Conservation (phyloP, 2,329 filamentous ascomycete species). For the Colletotrichum tofieldiae region DNA sequence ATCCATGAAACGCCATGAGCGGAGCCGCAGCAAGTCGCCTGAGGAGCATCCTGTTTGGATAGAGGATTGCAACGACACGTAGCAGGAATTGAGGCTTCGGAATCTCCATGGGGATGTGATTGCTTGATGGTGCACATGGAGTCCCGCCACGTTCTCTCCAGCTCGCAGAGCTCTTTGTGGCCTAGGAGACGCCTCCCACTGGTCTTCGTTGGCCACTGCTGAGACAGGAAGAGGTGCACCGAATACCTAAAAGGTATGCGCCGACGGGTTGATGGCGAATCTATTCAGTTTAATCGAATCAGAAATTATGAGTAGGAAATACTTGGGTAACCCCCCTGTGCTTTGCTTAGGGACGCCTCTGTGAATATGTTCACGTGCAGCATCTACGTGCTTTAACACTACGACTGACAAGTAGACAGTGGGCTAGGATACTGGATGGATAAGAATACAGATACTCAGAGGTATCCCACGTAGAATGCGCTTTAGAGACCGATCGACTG, state of each 20-base stretch:
- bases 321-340: no score
- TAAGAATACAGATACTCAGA: not conserved
- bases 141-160: not conserved
- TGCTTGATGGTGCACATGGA: not conserved
- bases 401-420: no score
- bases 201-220: not conserved
- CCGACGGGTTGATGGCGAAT: not conserved
- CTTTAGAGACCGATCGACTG: not conserved
- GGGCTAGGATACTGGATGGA: not conserved
- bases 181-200: not conserved
- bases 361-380: no score
- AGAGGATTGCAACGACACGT: not conserved
- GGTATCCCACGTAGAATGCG: not conserved
- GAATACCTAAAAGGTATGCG: not conserved
- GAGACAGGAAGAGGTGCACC: not conserved
- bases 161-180: no score
- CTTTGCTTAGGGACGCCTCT: no score
- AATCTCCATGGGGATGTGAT: not conserved
- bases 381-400: no score
- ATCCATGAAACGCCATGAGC: not conserved
- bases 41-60: not conserved
- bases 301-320: no score
- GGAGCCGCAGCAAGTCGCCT: not conserved
- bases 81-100: not conserved
- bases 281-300: not conserved